Base-by-base conservation (phyloP, 345 rosid genomes). In the Eucalyptus urophylla region DNA sequence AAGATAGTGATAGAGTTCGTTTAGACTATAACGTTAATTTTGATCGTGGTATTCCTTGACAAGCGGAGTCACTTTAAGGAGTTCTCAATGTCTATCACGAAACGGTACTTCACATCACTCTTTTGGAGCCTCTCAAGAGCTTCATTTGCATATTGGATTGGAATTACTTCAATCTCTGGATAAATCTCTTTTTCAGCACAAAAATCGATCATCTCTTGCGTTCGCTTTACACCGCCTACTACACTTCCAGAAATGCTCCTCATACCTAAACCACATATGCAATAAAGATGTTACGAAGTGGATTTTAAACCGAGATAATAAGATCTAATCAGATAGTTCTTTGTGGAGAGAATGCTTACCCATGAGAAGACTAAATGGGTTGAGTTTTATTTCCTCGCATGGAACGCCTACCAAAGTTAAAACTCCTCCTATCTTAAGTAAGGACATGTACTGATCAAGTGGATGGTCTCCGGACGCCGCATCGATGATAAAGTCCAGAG, bases 381-480 rank as follows among this genome's bases (percentile, higher is more conserved):
- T 58, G 86, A 93, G 49, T 90, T 93, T 89, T 53, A 92, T 88
- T 89, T 90, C 93, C 27, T 56, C 87, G 43, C 90, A 37, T 43
- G 93, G 93, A 90, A 89, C 80, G 22, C 93, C 92, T 7, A 89
- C 94, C 9, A 90, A 90, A 31, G 89, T 90, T 25, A 92, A 60
- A 86, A 92, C 58, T 27, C 94, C 94, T 56, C 87, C 90, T 49
- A 89, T 89, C 90, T 91, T 92, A 50, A 92, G 88, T 31, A 96
- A 94, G 12, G 96, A 93, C 97, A 97, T 83, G 96, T 90, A 94
- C 33, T 93, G 93, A 92, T 97, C 97, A 88, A 96, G 93, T 22
- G 95, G 93, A 89, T 96, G 98, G 89, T 95, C 96, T 62, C 99
- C 98, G 47, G 98, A 96, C 43, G 98, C 96, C 4, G 98, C 93